Conservation (phyloP, 1,139 yeast species). For the Magnusiomyces ingens region DNA sequence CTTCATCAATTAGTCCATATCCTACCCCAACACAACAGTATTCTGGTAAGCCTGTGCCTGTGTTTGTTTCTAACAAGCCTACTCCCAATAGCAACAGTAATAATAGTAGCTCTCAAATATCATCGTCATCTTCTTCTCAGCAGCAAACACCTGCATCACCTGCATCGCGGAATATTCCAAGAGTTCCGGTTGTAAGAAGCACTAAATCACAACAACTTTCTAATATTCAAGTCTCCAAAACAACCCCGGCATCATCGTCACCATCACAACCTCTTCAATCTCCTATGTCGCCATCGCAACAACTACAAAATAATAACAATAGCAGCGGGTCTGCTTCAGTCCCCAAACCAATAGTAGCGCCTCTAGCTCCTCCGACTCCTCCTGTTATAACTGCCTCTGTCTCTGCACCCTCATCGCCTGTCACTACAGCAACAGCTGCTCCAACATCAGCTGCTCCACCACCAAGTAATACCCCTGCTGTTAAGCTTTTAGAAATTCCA, state of each 20-base stretch:
- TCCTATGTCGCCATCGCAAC: not conserved
- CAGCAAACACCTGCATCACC: not conserved
- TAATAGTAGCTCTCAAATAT: too few relatives aligned
- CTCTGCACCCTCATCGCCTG: not conserved
- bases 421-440: not conserved
- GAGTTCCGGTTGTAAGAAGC: not conserved
- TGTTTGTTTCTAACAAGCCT: not conserved
- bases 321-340: too few relatives aligned
- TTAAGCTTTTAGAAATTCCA: conserved; percentile 3
- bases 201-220: not conserved
- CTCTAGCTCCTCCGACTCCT: not conserved
- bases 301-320: not conserved
- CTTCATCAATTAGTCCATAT: conserved; percentile 12
- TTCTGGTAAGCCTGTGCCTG: not conserved
- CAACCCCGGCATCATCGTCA: not conserved
- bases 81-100: not conserved
- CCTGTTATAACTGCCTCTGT: not conserved
- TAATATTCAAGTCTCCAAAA: not conserved
- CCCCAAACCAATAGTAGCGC: not conserved
- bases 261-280: not conserved
- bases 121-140: conserved; percentile 1
- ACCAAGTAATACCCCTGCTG: not conserved
- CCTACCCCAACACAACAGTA: conserved; percentile 11
- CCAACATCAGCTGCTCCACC: not conserved
- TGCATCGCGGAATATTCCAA: not conserved